Evolutionary conservation across 2,329 filamentous ascomycete species (phyloP).

Genomic region (Aspergillus sp.): DNA sequence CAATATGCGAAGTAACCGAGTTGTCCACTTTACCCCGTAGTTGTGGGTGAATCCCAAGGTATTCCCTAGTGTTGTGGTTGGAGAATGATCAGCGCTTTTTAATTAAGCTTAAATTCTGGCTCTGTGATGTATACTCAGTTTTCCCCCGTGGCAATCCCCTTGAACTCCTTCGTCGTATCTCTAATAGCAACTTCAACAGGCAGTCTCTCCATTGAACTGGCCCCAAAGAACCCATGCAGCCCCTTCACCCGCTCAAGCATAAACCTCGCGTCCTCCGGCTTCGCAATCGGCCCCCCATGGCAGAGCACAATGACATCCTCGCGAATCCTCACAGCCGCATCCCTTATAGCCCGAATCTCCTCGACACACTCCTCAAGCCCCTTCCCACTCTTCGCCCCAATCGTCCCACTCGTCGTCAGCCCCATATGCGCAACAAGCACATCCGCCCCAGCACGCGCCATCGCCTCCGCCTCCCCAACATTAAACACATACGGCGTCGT

Average conservation of each 20-base stretch:
- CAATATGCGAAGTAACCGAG: too few species aligned
- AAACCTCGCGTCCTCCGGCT: slow-evolving; percentile 62
- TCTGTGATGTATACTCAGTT: not conserved
- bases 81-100: too few species aligned
- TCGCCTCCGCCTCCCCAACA: slow-evolving; percentile 59
- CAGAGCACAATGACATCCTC: slow-evolving; percentile 66
- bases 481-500: slow-evolving; percentile 72
- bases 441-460: slow-evolving; percentile 66
- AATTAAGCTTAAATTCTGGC: too few species aligned
- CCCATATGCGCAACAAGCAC: slow-evolving; percentile 69
- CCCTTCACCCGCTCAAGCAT: slow-evolving; percentile 61
- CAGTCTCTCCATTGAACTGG: slow-evolving; percentile 67
- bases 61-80: too few species aligned
- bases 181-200: slow-evolving; percentile 68
- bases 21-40: too few species aligned
- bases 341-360: slow-evolving; percentile 63
- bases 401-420: slow-evolving; percentile 63
- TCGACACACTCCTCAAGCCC: slow-evolving; percentile 64
- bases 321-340: slow-evolving; percentile 58
- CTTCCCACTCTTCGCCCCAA: slow-evolving; percentile 63
- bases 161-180: slow-evolving; percentile 57
- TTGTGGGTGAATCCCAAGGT: too few species aligned
- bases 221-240: slow-evolving; percentile 71
- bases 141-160: slow-evolving; percentile 35
- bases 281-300: slow-evolving; percentile 68